Evolutionary conservation across 768 basidiomycete genomes (phyloP).

Genomic region (Suillus weaverae): DNA sequence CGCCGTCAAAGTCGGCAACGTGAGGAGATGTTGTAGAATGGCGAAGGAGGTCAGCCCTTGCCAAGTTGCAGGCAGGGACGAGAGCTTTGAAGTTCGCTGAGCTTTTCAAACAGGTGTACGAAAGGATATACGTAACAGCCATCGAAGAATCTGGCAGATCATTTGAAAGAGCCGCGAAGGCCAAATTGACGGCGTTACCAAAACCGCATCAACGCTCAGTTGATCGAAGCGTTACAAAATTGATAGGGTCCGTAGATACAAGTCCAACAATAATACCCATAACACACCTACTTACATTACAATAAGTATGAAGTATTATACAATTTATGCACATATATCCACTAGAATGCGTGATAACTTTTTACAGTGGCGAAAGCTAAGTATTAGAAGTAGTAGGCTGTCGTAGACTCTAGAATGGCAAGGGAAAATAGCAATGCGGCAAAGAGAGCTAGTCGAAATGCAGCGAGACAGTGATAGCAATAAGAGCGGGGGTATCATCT

Average conservation of each 20-base stretch:
- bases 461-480: constrained; percentile 24
- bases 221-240: constrained; percentile 23
- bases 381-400: constrained; percentile 31
- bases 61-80: constrained; percentile 13
- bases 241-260: neutral
- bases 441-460: constrained; percentile 19
- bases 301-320: constrained; percentile 31
- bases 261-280: neutral
- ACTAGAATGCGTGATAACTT: constrained; percentile 36
- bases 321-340: constrained; percentile 39
- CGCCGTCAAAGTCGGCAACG: constrained; percentile 9
- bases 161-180: constrained; percentile 19
- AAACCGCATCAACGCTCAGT: constrained; percentile 28
- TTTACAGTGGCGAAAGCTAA: constrained; percentile 34
- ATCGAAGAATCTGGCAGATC: constrained; percentile 21
- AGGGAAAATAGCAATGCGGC: constrained; percentile 14
- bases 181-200: constrained; percentile 30
- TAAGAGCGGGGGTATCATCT: constrained; percentile 40
- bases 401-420: constrained; percentile 29
- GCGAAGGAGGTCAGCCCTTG: neutral
- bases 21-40: neutral
- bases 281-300: constrained; percentile 33
- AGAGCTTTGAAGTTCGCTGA: constrained; percentile 16
- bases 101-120: constrained; percentile 5
- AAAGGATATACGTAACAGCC: constrained; percentile 26